Conservation (phyloP, 176 grass and related monocot genomes). For the Secale cereale region DNA sequence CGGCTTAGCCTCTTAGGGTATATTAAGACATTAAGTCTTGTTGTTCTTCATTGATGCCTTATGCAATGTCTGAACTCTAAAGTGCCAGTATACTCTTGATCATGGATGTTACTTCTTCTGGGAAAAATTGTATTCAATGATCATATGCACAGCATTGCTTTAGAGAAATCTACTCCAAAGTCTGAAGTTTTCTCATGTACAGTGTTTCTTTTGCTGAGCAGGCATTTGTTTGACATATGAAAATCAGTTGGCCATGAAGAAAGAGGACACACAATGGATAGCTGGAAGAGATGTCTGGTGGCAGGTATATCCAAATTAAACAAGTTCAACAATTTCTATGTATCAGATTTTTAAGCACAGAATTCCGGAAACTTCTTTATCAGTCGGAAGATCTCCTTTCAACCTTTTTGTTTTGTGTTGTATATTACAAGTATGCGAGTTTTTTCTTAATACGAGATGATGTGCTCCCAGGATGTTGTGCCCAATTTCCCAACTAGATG, state of each 20-base stretch:
- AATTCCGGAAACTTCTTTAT: not conserved
- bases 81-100: not conserved
- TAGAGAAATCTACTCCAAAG: not conserved
- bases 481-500: conserved; percentile 75
- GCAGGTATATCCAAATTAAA: conserved; percentile 51
- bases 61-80: not conserved
- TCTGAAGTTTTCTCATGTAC: not conserved
- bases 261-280: conserved; percentile 74
- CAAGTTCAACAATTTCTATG: conserved; percentile 4
- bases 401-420: not conserved
- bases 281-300: conserved; percentile 88
- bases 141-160: not conserved
- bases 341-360: not conserved
- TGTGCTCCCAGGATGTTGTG: conserved; percentile 63
- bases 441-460: conserved; percentile 10
- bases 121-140: not conserved
- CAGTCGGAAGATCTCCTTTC: not conserved
- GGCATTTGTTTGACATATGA: conserved; percentile 86
- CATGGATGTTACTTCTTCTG: not conserved
- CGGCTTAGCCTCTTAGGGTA: not conserved
- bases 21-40: not conserved
- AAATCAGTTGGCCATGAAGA: conserved; percentile 71
- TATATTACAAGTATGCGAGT: not conserved
- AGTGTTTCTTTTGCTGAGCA: conserved; percentile 27
- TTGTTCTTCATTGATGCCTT: not conserved